Evolutionary conservation across 441 rosid genomes (phyloP).

Genomic region (Euphorbia celastroides): DNA sequence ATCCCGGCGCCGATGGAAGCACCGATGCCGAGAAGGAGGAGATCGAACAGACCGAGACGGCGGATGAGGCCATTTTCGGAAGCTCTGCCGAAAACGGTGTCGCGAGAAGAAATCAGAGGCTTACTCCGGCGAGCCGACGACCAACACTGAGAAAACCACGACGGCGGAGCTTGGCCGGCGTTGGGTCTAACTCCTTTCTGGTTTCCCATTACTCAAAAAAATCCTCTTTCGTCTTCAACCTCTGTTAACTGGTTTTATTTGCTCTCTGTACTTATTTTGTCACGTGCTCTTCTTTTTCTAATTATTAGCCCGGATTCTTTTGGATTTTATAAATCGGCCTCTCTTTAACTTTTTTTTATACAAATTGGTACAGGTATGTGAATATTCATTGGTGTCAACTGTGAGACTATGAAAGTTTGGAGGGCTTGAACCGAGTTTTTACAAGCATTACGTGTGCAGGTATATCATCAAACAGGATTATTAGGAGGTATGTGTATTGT

Average conservation of each 20-base stretch:
- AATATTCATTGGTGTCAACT: background rate
- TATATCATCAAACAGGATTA: background rate
- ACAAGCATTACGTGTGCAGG: background rate
- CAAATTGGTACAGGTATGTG: no score
- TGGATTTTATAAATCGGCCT: background rate
- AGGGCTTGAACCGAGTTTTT: background rate
- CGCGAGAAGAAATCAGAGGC: constrained; percentile 36
- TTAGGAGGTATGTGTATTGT: no score
- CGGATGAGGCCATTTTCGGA: constrained; percentile 59
- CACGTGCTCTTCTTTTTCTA: background rate
- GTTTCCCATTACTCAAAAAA: constrained; percentile 8
- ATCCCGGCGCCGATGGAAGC: constrained; percentile 98
- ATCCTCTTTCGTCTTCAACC: background rate
- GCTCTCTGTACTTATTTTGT: background rate
- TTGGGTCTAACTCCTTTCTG: constrained; percentile 9
- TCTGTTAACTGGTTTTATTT: background rate
- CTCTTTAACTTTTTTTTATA: background rate
- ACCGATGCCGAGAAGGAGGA: constrained; percentile 78
- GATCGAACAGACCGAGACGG: constrained; percentile 79
- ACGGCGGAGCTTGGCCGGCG: constrained; percentile 27
- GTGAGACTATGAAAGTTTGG: background rate
- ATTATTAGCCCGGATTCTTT: background rate
- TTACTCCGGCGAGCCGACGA: constrained; percentile 71
- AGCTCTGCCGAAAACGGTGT: constrained; percentile 24
- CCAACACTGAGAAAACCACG: constrained; percentile 60